Conservation (phyloP, 805 yeast genomes). For the Pichia phayaonensis region DNA sequence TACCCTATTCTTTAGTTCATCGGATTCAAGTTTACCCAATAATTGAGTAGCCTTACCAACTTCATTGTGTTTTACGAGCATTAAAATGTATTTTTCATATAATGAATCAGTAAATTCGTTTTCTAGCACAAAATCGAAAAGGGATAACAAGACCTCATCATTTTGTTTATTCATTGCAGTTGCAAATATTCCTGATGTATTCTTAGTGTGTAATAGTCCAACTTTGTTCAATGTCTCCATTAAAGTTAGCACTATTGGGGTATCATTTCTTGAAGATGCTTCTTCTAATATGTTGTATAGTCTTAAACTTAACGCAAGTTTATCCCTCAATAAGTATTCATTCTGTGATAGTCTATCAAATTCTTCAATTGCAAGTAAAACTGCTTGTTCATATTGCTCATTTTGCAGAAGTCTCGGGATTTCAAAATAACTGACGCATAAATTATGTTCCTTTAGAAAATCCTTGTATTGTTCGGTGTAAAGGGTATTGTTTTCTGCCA, state of each 20-base stretch:
- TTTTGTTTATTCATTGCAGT: background rate
- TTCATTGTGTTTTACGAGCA: slow-evolving; percentile 8
- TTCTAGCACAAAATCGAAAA: background rate
- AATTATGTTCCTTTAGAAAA: slow-evolving; percentile 2
- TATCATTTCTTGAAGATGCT: slow-evolving; percentile 20
- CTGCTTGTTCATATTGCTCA: slow-evolving; percentile 21
- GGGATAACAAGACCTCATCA: background rate
- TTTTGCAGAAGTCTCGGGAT: slow-evolving; percentile 13
- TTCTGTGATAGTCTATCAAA: background rate
- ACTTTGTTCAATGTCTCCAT: background rate
- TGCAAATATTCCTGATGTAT: background rate
- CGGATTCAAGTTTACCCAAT: slow-evolving; percentile 6
- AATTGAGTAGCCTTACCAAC: slow-evolving; percentile 9
- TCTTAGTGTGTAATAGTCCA: background rate
- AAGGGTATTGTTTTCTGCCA: slow-evolving; percentile 6
- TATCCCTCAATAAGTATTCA: background rate
- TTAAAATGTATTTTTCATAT: slow-evolving; percentile 4
- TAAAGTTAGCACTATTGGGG: slow-evolving; percentile 5
- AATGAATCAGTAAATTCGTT: slow-evolving; percentile 8
- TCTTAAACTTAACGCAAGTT: slow-evolving; percentile 5
- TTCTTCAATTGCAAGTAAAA: slow-evolving; percentile 5
- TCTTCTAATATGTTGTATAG: slow-evolving; percentile 12
- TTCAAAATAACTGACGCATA: slow-evolving; percentile 14
- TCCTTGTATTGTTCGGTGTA: slow-evolving; percentile 11
- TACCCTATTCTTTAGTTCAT: background rate